Evolutionary conservation across 257 asterid species (phyloP).

Genomic region (Forsythia suspensa): DNA sequence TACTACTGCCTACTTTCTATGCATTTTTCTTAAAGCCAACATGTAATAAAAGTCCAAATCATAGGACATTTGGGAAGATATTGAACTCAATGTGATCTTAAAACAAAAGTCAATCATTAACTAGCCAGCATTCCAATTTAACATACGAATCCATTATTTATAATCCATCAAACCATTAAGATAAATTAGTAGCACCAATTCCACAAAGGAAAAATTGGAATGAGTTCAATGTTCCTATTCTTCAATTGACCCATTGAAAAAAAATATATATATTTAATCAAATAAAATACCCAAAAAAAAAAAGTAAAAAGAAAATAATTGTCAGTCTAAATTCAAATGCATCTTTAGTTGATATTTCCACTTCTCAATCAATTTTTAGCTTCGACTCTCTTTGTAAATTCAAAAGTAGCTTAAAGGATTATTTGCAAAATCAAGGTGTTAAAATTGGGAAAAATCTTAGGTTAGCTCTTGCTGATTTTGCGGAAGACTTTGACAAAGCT

Average conservation of each 20-base stretch:
- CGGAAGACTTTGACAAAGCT: too few species aligned
- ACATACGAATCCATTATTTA: neutral
- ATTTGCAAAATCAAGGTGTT: too few species aligned
- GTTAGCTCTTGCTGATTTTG: too few species aligned
- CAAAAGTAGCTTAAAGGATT: too few species aligned
- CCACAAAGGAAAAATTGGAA: neutral
- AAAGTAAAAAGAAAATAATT: neutral
- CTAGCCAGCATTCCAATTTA: neutral
- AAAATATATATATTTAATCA: neutral
- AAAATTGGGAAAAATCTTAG: too few species aligned
- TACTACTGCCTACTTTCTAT: neutral
- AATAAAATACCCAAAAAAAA: neutral
- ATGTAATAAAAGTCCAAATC: neutral
- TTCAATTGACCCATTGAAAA: neutral
- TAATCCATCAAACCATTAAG: neutral
- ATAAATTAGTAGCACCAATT: neutral
- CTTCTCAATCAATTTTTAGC: too few species aligned
- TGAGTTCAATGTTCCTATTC: neutral
- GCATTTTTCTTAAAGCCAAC: neutral
- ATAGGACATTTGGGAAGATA: constrained; percentile 1
- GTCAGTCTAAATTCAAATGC: neutral
- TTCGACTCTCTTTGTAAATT: too few species aligned
- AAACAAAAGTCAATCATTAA: neutral
- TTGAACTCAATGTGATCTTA: neutral
- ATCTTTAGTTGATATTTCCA: neutral